These are phyloP conservation scores for Hansenula sp. DNA, from an alignment of 1,139 yeast species.

Conservation along the genomic window DNA sequence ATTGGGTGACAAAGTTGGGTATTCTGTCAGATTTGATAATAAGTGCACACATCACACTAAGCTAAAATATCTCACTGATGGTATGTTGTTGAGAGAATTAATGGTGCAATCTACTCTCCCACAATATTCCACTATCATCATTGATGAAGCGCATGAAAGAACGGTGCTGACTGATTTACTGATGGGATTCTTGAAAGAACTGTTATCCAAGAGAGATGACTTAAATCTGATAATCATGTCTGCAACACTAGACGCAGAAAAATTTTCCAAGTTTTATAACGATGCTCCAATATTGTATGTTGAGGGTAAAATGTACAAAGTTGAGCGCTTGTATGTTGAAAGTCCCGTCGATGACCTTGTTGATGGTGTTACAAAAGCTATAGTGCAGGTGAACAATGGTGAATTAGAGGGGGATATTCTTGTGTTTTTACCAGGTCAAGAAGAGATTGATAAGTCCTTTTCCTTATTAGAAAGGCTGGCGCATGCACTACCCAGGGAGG, in stretches of 20 bases:
- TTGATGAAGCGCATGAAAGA: constrained; percentile 98
- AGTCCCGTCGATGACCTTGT: constrained; percentile 74
- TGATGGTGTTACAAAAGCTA: constrained; percentile 70
- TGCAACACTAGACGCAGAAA: constrained; percentile 93
- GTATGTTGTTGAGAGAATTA: constrained; percentile 91
- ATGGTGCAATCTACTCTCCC: constrained; percentile 68
- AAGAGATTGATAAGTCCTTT: constrained; percentile 88
- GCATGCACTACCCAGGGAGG: constrained; percentile 65
- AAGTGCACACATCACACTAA: constrained; percentile 50
- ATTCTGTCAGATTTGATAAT: constrained; percentile 84
- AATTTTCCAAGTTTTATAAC: constrained; percentile 73
- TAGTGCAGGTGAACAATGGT: constrained; percentile 72
- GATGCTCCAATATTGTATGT: constrained; percentile 78
- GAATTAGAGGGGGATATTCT: constrained; percentile 83
- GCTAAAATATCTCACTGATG: constrained; percentile 88
- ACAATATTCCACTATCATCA: constrained; percentile 71
- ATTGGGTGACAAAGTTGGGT: constrained; percentile 86
- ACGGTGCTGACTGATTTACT: constrained; percentile 87
- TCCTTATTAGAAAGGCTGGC: constrained; percentile 57
- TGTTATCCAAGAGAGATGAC: constrained; percentile 47
- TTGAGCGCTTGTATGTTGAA: constrained; percentile 61
- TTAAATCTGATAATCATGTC: constrained; percentile 70
- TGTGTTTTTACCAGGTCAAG: constrained; percentile 94
- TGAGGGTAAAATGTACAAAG: constrained; percentile 89
- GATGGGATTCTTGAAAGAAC: constrained; percentile 78